A percentile compares a stretch with the other conserved stretches of the same genome.
Conservation (phyloP, 1,139 yeast genomes). For the Groenewaldozyma sp. region DNA sequence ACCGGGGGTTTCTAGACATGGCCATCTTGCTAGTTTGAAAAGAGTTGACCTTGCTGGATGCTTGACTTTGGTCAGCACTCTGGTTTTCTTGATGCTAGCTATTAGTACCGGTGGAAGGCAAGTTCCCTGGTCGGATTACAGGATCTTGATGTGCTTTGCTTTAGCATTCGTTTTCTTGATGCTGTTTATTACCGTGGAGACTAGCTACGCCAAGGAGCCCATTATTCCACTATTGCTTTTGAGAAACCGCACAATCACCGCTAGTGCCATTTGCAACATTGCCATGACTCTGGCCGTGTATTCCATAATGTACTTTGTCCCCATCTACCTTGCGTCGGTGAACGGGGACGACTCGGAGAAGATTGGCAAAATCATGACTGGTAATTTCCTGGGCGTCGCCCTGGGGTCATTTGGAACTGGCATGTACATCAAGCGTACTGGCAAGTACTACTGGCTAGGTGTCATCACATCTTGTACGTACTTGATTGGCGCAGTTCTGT, state of each 20-base stretch:
- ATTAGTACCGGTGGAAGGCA: constrained; percentile 61
- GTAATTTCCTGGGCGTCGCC: constrained; percentile 63
- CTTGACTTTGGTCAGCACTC: constrained; percentile 44
- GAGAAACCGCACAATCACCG: constrained; percentile 47
- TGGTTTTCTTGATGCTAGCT: constrained; percentile 48
- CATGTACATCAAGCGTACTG: constrained; percentile 56
- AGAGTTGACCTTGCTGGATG: constrained; percentile 72
- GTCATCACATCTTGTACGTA: constrained; percentile 38
- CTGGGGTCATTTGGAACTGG: constrained; percentile 65
- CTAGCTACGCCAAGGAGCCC: constrained; percentile 52
- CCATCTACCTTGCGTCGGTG: constrained; percentile 55
- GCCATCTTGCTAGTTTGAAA: constrained; percentile 7
- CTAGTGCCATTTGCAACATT: constrained; percentile 60
- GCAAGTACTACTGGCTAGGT: constrained; percentile 50
- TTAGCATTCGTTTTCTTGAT: constrained; percentile 24
- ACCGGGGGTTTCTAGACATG: constrained; percentile 8
- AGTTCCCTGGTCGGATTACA: constrained; percentile 33
- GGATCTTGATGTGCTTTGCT: constrained; percentile 29
- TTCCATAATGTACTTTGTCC: constrained; percentile 51
- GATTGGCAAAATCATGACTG: constrained; percentile 53
- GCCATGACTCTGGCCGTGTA: constrained; percentile 50
- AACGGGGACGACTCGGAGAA: constrained; percentile 45
- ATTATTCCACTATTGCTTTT: constrained; percentile 53
- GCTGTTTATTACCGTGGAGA: constrained; percentile 44
- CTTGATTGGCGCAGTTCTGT: constrained; percentile 36